phyloP scores from a whole-genome alignment of 345 rosid genomes.

The Dimocarpus longan region DNA sequence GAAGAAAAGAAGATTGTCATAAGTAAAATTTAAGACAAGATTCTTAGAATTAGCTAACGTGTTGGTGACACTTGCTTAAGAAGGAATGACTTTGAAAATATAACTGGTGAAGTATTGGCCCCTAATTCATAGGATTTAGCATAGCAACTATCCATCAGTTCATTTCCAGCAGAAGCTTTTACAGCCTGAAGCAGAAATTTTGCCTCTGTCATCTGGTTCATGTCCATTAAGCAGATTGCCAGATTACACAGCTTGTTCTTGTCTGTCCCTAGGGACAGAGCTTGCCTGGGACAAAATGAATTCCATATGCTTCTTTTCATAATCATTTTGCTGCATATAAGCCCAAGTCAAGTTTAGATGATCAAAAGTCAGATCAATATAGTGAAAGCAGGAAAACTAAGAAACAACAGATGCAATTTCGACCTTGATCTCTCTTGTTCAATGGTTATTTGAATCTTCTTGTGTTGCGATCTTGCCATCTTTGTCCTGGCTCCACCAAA shows the following conservation, averaged over 20 bases:
- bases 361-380: slow-evolving; percentile 2
- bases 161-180: background rate
- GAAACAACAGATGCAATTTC: background rate
- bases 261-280: slow-evolving; percentile 60
- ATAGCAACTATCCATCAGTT: slow-evolving; percentile 58
- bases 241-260: background rate
- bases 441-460: slow-evolving; percentile 56
- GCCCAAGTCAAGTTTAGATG: slow-evolving; percentile 74
- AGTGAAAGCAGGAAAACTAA: background rate
- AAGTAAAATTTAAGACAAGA: too few relatives aligned
- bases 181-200: too few relatives aligned
- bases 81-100: background rate
- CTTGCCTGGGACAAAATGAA: slow-evolving; percentile 47
- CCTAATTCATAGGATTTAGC: slow-evolving; percentile 57
- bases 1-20: too few relatives aligned
- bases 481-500: slow-evolving; percentile 57
- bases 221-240: too few relatives aligned
- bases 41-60: too few relatives aligned
- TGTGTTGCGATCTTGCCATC: slow-evolving; percentile 71
- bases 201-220: too few relatives aligned
- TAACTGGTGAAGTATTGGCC: slow-evolving; percentile 28
- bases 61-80: too few relatives aligned
- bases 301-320: slow-evolving; percentile 29
- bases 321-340: slow-evolving; percentile 67
- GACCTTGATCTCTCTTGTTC: slow-evolving; percentile 82